Conservation (phyloP, 2,329 filamentous ascomycete species). For the Colletotrichum noveboracense region DNA sequence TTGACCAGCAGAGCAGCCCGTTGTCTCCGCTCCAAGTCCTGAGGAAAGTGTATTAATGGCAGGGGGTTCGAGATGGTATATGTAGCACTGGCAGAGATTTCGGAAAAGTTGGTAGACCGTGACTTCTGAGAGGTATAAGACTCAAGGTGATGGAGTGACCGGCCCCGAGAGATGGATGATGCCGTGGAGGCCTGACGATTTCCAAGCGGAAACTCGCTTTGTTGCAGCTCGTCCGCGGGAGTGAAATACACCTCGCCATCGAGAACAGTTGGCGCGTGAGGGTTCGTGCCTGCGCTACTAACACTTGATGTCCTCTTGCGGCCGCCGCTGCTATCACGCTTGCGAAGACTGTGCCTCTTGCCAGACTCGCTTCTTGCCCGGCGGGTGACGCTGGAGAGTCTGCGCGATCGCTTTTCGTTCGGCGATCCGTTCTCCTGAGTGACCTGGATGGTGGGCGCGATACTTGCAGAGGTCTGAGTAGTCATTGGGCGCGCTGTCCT, state of each 20-base stretch:
- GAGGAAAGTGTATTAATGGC: conserved; percentile 59
- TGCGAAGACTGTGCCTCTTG: conserved; percentile 58
- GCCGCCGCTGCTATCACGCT: conserved; percentile 56
- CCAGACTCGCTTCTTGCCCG: conserved; percentile 50
- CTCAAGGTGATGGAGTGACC: conserved; percentile 49
- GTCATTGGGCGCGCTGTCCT: conserved; percentile 44
- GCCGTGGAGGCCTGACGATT: conserved; percentile 43
- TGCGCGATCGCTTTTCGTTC: conserved; percentile 39
- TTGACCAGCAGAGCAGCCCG: conserved; percentile 67
- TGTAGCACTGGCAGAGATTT: conserved; percentile 42
- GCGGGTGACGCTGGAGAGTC: conserved; percentile 39
- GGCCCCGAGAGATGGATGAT: conserved; percentile 47
- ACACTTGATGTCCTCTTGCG: conserved; percentile 43
- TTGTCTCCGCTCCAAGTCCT: conserved; percentile 55
- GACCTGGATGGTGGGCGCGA: conserved; percentile 76
- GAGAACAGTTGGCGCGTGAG: conserved; percentile 45
- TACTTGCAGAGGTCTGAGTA: conserved; percentile 46
- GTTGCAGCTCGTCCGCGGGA: conserved; percentile 47
- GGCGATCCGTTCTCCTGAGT: conserved; percentile 65
- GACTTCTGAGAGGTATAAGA: conserved; percentile 49
- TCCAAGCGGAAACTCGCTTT: conserved; percentile 47
- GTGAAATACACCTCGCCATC: conserved; percentile 60
- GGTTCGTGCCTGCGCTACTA: conserved; percentile 42
- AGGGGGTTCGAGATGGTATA: conserved; percentile 52
- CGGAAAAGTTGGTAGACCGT: conserved; percentile 44